Conservation (phyloP, 495 filamentous ascomycete species). For the Talaromyces thailandensis region DNA sequence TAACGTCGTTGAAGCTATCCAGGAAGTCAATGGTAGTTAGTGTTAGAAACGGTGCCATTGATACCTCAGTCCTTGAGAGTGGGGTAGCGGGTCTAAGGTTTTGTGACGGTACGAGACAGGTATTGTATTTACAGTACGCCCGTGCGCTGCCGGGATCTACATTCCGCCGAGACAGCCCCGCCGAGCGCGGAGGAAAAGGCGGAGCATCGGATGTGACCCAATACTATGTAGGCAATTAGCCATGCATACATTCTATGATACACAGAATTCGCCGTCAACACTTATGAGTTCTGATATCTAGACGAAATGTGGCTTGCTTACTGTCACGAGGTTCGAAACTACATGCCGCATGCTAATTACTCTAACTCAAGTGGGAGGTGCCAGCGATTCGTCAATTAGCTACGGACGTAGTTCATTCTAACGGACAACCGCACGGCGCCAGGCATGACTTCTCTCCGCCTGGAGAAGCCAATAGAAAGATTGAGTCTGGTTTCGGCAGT, state of each 20-base stretch:
- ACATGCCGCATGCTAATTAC: not conserved
- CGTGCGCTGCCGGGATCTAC: not conserved
- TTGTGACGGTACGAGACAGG: not conserved
- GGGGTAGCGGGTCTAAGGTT: not conserved
- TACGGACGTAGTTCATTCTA: not conserved
- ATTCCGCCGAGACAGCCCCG: not conserved
- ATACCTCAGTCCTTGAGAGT: too few relatives aligned
- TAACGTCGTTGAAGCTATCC: constrained; percentile 33
- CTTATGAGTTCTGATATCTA: not conserved
- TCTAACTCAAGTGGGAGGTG: not conserved
- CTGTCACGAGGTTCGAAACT: not conserved
- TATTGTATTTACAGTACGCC: not conserved
- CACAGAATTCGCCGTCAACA: not conserved
- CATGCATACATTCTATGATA: not conserved
- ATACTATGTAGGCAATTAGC: too few relatives aligned
- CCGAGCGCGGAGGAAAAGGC: not conserved
- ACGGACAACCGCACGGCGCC: too few relatives aligned
- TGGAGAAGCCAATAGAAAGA: not conserved
- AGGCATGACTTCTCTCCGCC: not conserved
- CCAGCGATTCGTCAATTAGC: not conserved
- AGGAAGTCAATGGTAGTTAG: constrained; percentile 28
- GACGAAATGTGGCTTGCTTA: not conserved
- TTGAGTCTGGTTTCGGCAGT: not conserved
- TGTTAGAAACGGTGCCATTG: constrained; percentile 28
- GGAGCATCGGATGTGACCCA: not conserved